Base-by-base conservation (phyloP, 352 stramenopile genomes). In the Globisporangium paroecandrum region DNA sequence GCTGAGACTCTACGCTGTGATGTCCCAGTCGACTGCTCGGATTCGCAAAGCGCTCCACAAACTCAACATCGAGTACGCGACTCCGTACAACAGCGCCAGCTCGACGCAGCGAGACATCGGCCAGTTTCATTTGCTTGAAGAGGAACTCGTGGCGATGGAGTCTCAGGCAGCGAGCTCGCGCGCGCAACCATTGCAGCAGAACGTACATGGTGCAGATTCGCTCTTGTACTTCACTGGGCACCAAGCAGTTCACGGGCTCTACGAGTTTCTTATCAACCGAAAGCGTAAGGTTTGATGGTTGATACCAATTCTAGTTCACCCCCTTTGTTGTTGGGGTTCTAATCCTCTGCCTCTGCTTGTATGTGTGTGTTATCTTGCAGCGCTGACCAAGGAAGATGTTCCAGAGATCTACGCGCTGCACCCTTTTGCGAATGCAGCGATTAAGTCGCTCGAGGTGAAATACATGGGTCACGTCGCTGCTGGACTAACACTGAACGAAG, bases 211-310 rank as follows among this genome's bases (percentile, higher is more conserved):
- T 1, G 70, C 76, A 0, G 83, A 91, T 65, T 91, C 85, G 18
- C 68, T 93, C 27, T 66, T 93, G 15, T 71, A 78, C 20, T 93
- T 93, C 41, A 65, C 78, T 20, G 85, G 80, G 3, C 83, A 93
- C 49, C 65, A 88, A 18, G 71, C 78, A 20, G 81, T 91, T 3
- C 85, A 93, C 22, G 83, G 83, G 15, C 72, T 93, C 15, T 93
- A 83, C 66, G 85, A 93, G 61, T 93, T 86, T 65, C 76, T 93
- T 2, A 76, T 93, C 68, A 93, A 93, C 65, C 78, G 81, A 65
- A 79, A 87, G 57, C 85, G 85, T 93, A 79, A 24, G 85, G 78
- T n/a, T 32, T 53, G 8, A 12, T 43, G 2, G 36, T 12, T 43
- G 36, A 43, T 43, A 4, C 36, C 9, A 12, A 15, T 15, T 43